Evolutionary conservation across 148 eudicot species (phyloP).

Genomic region (Fagopyrum esculentum): DNA sequence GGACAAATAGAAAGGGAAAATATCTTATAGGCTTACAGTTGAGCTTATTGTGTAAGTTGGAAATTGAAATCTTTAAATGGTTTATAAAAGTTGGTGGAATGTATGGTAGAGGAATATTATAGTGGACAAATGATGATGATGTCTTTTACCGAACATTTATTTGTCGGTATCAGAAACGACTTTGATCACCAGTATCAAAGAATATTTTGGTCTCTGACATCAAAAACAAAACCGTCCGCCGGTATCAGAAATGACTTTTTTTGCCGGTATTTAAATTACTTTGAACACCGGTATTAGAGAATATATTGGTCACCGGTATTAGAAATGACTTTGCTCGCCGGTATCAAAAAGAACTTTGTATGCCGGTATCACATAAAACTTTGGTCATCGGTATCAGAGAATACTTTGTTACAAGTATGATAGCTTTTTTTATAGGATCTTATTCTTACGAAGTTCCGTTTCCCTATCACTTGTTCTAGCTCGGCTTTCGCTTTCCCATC

Average conservation of each 20-base stretch:
- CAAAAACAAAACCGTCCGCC: too few relatives aligned
- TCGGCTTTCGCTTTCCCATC: constrained; percentile 23
- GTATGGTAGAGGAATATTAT: constrained; percentile 84
- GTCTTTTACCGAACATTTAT: too few relatives aligned
- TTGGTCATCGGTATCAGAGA: too few relatives aligned
- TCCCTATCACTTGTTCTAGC: constrained; percentile 23
- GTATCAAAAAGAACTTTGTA: neutral
- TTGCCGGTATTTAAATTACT: too few relatives aligned
- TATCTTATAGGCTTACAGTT: constrained; percentile 58
- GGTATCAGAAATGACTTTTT: too few relatives aligned
- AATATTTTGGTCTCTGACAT: too few relatives aligned
- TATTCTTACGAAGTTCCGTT: constrained; percentile 20
- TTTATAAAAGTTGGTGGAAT: constrained; percentile 63
- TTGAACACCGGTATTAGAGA: too few relatives aligned
- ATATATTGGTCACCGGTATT: constrained; percentile 21
- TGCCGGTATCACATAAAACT: too few relatives aligned
- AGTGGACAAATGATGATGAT: constrained; percentile 71
- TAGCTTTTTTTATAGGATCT: constrained; percentile 17
- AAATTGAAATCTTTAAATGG: constrained; percentile 76
- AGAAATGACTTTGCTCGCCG: constrained; percentile 16
- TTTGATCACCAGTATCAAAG: too few relatives aligned
- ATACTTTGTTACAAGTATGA: constrained; percentile 26
- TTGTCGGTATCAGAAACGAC: too few relatives aligned
- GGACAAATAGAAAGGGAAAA: constrained; percentile 66
- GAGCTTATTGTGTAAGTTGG: constrained; percentile 59